A percentile compares a stretch with the other conserved stretches of the same genome.
Evolutionary conservation across 805 yeast species (phyloP).

Genomic region (Candida adriatica): DNA sequence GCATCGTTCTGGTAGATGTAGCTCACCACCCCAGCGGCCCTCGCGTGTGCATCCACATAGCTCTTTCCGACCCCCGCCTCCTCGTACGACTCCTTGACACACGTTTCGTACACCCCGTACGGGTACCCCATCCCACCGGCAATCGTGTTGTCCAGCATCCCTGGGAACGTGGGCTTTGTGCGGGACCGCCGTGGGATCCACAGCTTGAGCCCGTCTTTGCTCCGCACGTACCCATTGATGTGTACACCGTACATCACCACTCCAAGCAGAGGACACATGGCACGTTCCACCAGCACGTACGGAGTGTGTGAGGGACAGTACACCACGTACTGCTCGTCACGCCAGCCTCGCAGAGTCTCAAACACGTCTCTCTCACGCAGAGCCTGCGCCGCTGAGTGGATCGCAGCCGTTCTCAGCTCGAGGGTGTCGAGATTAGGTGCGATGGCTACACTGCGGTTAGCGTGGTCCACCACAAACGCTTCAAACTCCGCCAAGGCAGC

Average conservation of each 20-base stretch:
- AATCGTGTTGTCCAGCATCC: constrained; percentile 85
- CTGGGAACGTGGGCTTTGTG: constrained; percentile 83
- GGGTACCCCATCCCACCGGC: constrained; percentile 95
- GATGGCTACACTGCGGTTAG: constrained; percentile 24
- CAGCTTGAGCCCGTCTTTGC: constrained; percentile 37
- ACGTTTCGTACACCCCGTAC: constrained; percentile 65
- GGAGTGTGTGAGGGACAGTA: constrained; percentile 48
- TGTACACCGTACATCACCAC: constrained; percentile 89
- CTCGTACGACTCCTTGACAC: constrained; percentile 79
- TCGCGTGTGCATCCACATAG: constrained; percentile 39
- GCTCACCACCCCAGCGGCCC: constrained; percentile 57
- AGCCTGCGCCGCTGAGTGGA: constrained; percentile 35
- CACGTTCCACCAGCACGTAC: constrained; percentile 71
- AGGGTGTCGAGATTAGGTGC: constrained; percentile 27
- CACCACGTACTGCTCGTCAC: constrained; percentile 74
- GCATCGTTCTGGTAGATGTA: constrained; percentile 45
- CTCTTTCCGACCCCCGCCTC: constrained; percentile 73
- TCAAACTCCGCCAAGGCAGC: constrained; percentile 5
- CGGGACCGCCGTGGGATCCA: constrained; percentile 86
- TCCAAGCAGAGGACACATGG: constrained; percentile 76
- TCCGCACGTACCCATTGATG: constrained; percentile 67
- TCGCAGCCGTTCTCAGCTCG: constrained; percentile 33
- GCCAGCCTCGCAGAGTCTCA: constrained; percentile 62
- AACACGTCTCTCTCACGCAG: constrained; percentile 33
- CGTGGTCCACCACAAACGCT: constrained; percentile 21